Percentiles rank a stretch among this genome's conserved stretches.
Conservation (phyloP, 768 basidiomycete species). For the Tulasnella sp. region DNA sequence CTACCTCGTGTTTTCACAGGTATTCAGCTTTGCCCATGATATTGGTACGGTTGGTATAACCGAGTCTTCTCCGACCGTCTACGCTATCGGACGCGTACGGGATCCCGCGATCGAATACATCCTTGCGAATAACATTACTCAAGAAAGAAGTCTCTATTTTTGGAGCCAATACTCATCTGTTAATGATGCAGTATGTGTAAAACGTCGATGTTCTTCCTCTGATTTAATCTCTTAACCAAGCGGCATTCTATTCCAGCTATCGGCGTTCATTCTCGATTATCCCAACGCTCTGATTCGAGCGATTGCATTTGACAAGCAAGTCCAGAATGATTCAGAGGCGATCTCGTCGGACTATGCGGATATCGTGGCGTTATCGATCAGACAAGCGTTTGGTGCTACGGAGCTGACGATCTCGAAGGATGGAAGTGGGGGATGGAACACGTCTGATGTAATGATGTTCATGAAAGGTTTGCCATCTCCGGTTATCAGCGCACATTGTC, state of each 20-base stretch:
- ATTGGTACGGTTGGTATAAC: background rate
- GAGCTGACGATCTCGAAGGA: conserved; percentile 16
- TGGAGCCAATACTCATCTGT: background rate
- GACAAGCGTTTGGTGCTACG: conserved; percentile 21
- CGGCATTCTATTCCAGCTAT: background rate
- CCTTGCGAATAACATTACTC: background rate
- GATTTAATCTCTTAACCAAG: too few relatives aligned
- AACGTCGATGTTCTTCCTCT: background rate
- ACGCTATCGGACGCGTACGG: conserved; percentile 10
- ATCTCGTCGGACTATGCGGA: conserved; percentile 21
- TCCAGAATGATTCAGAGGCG: conserved; percentile 11
- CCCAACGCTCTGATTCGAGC: conserved; percentile 5
- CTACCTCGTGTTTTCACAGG: background rate
- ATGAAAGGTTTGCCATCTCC: conserved; percentile 16
- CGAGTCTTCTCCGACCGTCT: background rate
- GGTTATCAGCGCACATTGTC: conserved; percentile 11
- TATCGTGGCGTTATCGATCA: conserved; percentile 18
- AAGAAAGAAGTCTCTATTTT: conserved; percentile 10
- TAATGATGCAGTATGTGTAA: conserved; percentile 1
- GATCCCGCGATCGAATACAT: background rate
- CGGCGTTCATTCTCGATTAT: conserved; percentile 12
- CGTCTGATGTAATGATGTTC: conserved; percentile 16
- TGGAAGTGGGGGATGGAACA: background rate
- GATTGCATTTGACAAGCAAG: conserved; percentile 12
- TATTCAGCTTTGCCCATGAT: conserved; percentile 1